Base-by-base conservation (phyloP, 2,329 filamentous ascomycete genomes). In the Monilinia laxa region DNA sequence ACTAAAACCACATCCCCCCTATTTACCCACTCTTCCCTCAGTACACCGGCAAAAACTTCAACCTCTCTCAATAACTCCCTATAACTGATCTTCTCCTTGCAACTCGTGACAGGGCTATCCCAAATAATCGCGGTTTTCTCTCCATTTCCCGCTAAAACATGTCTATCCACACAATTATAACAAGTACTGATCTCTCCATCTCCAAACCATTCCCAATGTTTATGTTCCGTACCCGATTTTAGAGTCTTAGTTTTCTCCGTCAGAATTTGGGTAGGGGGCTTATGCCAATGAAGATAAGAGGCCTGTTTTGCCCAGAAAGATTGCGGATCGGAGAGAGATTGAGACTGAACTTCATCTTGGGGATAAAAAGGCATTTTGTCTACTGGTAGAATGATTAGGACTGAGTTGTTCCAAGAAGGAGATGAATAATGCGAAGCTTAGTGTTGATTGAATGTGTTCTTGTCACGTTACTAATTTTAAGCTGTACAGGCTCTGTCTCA, bases 141-240 rank as follows among this genome's bases (percentile, higher is more conserved):
- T 18, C 93, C 93, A 71, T 88, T 82, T n/a, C 93, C 92, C 7
- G 85, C 86, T 47, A 85, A 80, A n/a, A 97, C 92, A 78, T 97
- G 93, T 18, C 93, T 84, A 78, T 97, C 93, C 18, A 97, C 81
- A 76, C 92, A 96, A 77, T 97, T 98, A 81, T 92, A 96, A 72
- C 90, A 92, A 0, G 92, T 97, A 51, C 90, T 95, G 72, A 98
- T 91, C 80, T 95, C 88, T 69, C 93, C 94, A 70, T 87, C 91
- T 0, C 91, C 86, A 72, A 96, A 97, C 94, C 94, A 98, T 70
- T 87, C 85, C 93, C 93, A 97, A 75, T 90, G 87, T 53, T 87
- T 83, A 75, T 96, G 88, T 20, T 81, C 80, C n/a, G 82, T 79
- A 66, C 87, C 88, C 70, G 80, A 84, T 64, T 81, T 78, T 4